These are phyloP conservation scores for Triangularia verruculosa DNA, from an alignment of 2,329 filamentous ascomycete species.

Conservation along the genomic window DNA sequence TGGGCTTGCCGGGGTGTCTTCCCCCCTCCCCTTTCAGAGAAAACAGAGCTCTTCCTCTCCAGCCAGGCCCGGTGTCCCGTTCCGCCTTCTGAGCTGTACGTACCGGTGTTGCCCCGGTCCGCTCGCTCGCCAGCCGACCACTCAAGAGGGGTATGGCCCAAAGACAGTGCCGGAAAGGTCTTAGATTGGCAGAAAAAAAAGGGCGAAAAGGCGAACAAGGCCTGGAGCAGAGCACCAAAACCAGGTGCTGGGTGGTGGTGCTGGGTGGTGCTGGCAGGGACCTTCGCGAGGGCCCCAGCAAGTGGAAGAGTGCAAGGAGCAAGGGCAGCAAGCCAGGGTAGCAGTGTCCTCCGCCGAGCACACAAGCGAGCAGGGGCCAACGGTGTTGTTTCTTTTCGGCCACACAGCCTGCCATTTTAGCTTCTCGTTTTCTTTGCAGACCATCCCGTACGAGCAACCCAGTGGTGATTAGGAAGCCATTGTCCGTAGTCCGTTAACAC, in stretches of 20 bases:
- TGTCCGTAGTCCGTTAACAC: too few relatives aligned
- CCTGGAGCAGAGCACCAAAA: slow-evolving; percentile 5
- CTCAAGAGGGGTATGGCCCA: slow-evolving; percentile 24
- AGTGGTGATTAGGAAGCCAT: not conserved
- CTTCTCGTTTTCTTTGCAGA: not conserved
- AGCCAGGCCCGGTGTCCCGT: slow-evolving; percentile 26
- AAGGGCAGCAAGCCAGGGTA: slow-evolving; percentile 4
- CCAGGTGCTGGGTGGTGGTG: slow-evolving; percentile 5
- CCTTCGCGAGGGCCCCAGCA: slow-evolving; percentile 6
- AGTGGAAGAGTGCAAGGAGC: slow-evolving; percentile 1
- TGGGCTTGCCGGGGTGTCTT: not conserved
- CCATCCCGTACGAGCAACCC: not conserved
- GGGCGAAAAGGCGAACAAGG: slow-evolving; percentile 12
- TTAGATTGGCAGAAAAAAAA: slow-evolving; percentile 22
- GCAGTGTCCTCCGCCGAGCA: slow-evolving; percentile 1
- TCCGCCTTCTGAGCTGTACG: slow-evolving; percentile 21
- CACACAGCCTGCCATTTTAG: slow-evolving; percentile 1
- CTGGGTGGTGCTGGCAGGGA: slow-evolving; percentile 6
- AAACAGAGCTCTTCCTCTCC: not conserved
- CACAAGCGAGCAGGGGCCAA: slow-evolving; percentile 9
- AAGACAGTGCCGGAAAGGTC: slow-evolving; percentile 27
- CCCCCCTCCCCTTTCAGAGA: too few relatives aligned
- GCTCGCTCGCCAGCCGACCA: slow-evolving; percentile 23
- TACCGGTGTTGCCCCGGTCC: slow-evolving; percentile 21
- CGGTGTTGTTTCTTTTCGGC: slow-evolving; percentile 1